Percentiles rank a stretch among this genome's conserved stretches.
Evolutionary conservation across 306 rosid genomes (phyloP).

Genomic region (Heteromeles arbutifolia): DNA sequence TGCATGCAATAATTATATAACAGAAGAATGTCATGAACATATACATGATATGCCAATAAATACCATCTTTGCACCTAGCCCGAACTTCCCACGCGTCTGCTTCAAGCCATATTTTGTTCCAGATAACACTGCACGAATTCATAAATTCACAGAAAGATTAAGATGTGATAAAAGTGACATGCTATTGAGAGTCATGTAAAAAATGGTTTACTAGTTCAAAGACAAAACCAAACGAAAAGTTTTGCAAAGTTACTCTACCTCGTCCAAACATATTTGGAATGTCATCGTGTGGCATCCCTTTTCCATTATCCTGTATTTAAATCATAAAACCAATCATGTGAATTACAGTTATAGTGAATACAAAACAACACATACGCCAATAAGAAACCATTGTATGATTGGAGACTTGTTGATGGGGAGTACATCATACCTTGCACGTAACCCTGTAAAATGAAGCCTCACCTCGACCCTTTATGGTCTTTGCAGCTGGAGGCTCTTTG

Average conservation of each 20-base stretch:
- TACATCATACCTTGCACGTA: conserved; percentile 67
- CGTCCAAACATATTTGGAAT: conserved; percentile 99
- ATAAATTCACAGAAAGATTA: conserved; percentile 23
- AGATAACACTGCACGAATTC: conserved; percentile 62
- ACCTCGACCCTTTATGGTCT: conserved; percentile 72
- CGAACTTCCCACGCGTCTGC: conserved; percentile 97
- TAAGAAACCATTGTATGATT: not conserved
- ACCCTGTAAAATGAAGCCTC: conserved; percentile 95
- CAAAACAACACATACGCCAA: not conserved
- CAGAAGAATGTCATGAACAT: conserved; percentile 11
- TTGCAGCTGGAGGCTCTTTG: conserved; percentile 56
- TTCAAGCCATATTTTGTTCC: conserved; percentile 96
- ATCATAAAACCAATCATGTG: conserved; percentile 8
- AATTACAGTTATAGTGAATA: not conserved
- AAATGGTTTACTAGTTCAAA: not conserved
- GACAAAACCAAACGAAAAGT: conserved; percentile 11
- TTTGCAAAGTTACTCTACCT: conserved; percentile 44
- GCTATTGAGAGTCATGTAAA: not conserved
- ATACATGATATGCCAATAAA: conserved; percentile 2
- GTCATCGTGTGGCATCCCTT: conserved; percentile 97
- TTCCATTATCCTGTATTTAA: conserved; percentile 76
- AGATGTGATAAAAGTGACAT: not conserved
- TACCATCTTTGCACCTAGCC: conserved; percentile 99
- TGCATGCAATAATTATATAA: conserved; percentile 1
- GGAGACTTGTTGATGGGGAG: conserved; percentile 15